Conservation (phyloP, 192 early-diverging fungal genomes). For the Oehlia diaphana region DNA sequence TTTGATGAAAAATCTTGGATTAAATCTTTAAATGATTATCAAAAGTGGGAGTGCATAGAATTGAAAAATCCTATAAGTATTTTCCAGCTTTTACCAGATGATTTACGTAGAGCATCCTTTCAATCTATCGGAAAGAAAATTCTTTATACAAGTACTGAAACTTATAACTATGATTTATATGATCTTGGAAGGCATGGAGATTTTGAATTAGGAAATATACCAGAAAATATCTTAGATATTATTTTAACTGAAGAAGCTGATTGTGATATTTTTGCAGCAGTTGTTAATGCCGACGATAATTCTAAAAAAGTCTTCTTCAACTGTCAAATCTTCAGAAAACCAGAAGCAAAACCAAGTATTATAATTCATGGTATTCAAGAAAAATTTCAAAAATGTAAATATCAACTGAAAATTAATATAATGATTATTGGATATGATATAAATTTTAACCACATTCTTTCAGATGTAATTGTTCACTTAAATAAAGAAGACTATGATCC, state of each 20-base stretch:
- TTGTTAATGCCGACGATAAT: background rate
- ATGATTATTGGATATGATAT: background rate
- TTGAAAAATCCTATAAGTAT: too few species aligned
- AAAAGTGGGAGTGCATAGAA: too few species aligned
- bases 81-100: too few species aligned
- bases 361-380: background rate
- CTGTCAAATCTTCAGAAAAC: background rate
- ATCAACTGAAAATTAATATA: background rate
- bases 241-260: background rate
- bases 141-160: background rate
- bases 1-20: too few species aligned
- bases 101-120: too few species aligned
- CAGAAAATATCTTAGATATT: background rate
- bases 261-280: background rate
- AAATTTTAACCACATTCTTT: background rate
- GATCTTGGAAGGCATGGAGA: background rate
- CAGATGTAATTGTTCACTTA: background rate
- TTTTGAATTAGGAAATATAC: background rate
- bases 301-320: background rate
- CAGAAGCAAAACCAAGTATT: background rate
- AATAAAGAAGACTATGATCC: background rate
- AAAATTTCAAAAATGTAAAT: background rate
- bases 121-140: too few species aligned
- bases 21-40: too few species aligned
- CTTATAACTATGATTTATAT: background rate